Evolutionary conservation across 768 basidiomycete species (phyloP).

Genomic region (Austroboletus eburneus): DNA sequence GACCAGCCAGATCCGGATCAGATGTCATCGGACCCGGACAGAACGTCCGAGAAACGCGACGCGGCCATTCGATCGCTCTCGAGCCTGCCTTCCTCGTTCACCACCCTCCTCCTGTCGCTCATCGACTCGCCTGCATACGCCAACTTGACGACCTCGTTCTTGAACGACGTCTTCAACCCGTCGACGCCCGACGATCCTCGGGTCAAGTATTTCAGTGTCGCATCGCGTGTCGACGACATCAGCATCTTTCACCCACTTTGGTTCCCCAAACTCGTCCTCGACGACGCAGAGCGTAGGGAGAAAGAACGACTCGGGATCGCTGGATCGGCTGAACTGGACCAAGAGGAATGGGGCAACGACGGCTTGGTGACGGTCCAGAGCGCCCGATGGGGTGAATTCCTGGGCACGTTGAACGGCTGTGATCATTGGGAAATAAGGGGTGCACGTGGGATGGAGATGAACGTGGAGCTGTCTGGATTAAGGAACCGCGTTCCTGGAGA

Average conservation of each 20-base stretch:
- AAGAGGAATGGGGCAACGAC: slow-evolving; percentile 80
- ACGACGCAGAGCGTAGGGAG: slow-evolving; percentile 70
- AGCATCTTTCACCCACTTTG: slow-evolving; percentile 93
- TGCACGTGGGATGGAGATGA: slow-evolving; percentile 70
- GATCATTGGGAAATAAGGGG: slow-evolving; percentile 98
- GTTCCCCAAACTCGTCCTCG: slow-evolving; percentile 92
- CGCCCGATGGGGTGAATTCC: slow-evolving; percentile 94
- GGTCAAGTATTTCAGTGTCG: slow-evolving; percentile 91
- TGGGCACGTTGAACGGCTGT: slow-evolving; percentile 83
- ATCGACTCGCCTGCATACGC: slow-evolving; percentile 97
- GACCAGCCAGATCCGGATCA: background rate
- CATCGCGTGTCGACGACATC: slow-evolving; percentile 64
- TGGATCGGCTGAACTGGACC: slow-evolving; percentile 35
- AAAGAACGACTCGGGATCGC: slow-evolving; percentile 42
- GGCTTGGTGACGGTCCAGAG: slow-evolving; percentile 89
- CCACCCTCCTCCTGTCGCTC: slow-evolving; percentile 79
- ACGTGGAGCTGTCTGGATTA: slow-evolving; percentile 49
- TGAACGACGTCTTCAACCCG: slow-evolving; percentile 80
- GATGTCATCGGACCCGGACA: background rate
- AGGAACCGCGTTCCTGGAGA: slow-evolving; percentile 35
- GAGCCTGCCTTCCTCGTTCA: slow-evolving; percentile 77
- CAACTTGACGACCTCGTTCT: slow-evolving; percentile 82
- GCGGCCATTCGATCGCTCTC: slow-evolving; percentile 46
- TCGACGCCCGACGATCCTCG: slow-evolving; percentile 69
- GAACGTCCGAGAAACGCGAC: slow-evolving; percentile 25